Percentiles rank a stretch among this genome's conserved stretches.
Evolutionary conservation across 352 stramenopile genomes (phyloP).

Genomic region (Phytophthora cryptogea): DNA sequence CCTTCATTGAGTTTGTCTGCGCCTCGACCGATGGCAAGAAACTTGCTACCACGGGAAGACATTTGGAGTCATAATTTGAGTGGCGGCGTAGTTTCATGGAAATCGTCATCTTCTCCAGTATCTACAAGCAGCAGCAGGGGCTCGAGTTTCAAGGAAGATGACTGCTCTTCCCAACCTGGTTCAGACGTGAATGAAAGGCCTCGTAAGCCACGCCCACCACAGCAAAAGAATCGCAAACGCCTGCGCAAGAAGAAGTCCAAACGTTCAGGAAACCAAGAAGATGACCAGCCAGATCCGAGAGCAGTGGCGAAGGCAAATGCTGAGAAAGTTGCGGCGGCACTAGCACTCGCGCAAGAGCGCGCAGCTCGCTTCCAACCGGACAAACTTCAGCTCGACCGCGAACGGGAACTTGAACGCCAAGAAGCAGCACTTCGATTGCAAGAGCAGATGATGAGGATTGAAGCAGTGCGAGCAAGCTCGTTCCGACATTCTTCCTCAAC

Average conservation of each 20-base stretch:
- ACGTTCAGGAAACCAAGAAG: conserved; percentile 28
- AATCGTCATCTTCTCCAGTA: conserved; percentile 7
- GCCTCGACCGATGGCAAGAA: background rate
- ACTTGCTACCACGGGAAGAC: background rate
- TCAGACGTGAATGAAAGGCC: conserved; percentile 12
- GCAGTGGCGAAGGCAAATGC: conserved; percentile 27
- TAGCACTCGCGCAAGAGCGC: conserved; percentile 44
- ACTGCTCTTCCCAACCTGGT: conserved; percentile 3
- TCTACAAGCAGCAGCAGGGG: conserved; percentile 12
- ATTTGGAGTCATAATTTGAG: conserved; percentile 9
- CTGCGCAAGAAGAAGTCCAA: conserved; percentile 26
- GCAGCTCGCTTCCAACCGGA: conserved; percentile 37
- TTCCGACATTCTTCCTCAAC: conserved; percentile 12
- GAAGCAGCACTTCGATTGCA: conserved; percentile 36
- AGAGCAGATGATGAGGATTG: conserved; percentile 48
- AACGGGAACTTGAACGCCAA: conserved; percentile 25
- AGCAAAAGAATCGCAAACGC: conserved; percentile 32
- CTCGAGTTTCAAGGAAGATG: conserved; percentile 13
- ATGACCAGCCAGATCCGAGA: conserved; percentile 16
- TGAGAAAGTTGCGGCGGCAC: conserved; percentile 41
- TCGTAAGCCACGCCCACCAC: conserved; percentile 28
- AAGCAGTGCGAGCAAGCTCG: conserved; percentile 34
- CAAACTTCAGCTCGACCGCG: conserved; percentile 26
- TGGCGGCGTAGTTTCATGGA: conserved; percentile 17
- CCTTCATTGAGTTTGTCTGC: conserved; percentile 3